phyloP scores from a whole-genome alignment of 441 rosid genomes.

The Breynia disticha region DNA sequence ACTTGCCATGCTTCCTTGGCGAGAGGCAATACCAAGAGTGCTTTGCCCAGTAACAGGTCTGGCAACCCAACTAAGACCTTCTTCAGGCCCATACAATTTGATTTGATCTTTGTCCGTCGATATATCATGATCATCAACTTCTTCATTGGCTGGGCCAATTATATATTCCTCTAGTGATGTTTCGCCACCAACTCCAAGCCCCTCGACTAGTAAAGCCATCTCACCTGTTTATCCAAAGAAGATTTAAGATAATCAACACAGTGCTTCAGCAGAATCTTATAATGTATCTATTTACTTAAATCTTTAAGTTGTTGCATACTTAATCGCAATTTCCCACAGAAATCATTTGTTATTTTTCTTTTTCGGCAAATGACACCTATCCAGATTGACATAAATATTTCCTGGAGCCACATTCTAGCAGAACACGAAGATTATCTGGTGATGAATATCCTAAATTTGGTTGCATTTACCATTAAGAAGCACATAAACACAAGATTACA shows the following conservation, averaged over 20 bases:
- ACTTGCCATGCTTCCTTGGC: slow-evolving; percentile 53
- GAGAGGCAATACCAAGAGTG: slow-evolving; percentile 43
- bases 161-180: slow-evolving; percentile 50
- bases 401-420: not conserved
- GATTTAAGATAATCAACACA: slow-evolving; percentile 12
- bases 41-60: slow-evolving; percentile 53
- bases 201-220: slow-evolving; percentile 65
- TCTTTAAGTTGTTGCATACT: not conserved
- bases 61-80: slow-evolving; percentile 64
- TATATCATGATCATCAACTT: slow-evolving; percentile 24
- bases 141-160: slow-evolving; percentile 32
- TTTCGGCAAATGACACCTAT: too few relatives aligned
- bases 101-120: slow-evolving; percentile 40
- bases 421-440: not conserved
- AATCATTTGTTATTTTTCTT: too few relatives aligned
- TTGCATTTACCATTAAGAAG: not conserved
- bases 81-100: slow-evolving; percentile 53
- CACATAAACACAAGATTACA: not conserved
- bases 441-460: not conserved
- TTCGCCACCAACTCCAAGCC: slow-evolving; percentile 55
- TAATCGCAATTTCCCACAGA: too few relatives aligned
- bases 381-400: too few relatives aligned
- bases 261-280: not conserved
- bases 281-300: too few relatives aligned
- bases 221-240: slow-evolving; percentile 36